Conservation (phyloP, 2,329 filamentous ascomycete genomes). For the Alternaria consortialis region DNA sequence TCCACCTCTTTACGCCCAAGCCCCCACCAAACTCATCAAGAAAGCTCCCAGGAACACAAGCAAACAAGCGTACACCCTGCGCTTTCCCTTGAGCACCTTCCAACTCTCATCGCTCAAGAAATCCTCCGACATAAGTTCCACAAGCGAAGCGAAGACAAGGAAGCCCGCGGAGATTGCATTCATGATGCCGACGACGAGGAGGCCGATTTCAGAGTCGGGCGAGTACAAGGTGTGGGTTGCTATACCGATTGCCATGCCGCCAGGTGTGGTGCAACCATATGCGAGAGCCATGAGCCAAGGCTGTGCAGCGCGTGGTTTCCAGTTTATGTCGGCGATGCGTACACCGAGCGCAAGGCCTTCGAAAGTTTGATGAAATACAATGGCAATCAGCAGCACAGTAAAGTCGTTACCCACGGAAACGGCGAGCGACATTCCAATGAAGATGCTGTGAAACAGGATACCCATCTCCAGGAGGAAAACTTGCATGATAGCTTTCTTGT, state of each 20-base stretch:
- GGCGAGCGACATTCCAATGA: slow-evolving; percentile 69
- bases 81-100: slow-evolving; percentile 68
- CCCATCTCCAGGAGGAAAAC: slow-evolving; percentile 64
- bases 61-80: slow-evolving; percentile 68
- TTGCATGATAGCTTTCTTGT: slow-evolving; percentile 45
- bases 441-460: slow-evolving; percentile 69
- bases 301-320: slow-evolving; percentile 40
- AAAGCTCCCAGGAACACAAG: slow-evolving; percentile 70
- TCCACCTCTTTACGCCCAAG: slow-evolving; percentile 66
- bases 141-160: slow-evolving; percentile 81
- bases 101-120: slow-evolving; percentile 81
- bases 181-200: slow-evolving; percentile 86
- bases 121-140: slow-evolving; percentile 85
- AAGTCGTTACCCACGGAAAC: slow-evolving; percentile 64
- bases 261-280: slow-evolving; percentile 75
- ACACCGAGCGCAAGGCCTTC: slow-evolving; percentile 87
- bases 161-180: slow-evolving; percentile 85
- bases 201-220: slow-evolving; percentile 75
- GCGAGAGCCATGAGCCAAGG: slow-evolving; percentile 79
- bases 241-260: slow-evolving; percentile 84
- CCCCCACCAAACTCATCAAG: slow-evolving; percentile 76
- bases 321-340: slow-evolving; percentile 80
- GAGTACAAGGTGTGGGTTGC: slow-evolving; percentile 82
- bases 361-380: slow-evolving; percentile 78
- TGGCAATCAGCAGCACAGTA: slow-evolving; percentile 65